Percentiles rank a stretch among this genome's conserved stretches.
Evolutionary conservation across 2,329 filamentous ascomycete species (phyloP).

Genomic region (Emydomyces testavorans): DNA sequence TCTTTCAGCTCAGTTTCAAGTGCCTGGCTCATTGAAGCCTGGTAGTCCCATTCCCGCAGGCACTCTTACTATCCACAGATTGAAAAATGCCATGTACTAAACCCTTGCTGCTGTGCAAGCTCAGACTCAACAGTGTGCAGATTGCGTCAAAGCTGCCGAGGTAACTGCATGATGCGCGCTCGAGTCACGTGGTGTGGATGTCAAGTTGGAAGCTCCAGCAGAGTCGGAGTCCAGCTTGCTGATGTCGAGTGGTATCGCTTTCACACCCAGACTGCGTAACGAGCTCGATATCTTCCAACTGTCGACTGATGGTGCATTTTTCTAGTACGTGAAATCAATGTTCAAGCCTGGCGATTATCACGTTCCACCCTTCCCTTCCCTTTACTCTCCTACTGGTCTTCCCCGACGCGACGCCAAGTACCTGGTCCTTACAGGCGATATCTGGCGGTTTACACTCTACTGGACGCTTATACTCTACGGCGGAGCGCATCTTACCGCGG

Average conservation of each 20-base stretch:
- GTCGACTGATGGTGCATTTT: background rate
- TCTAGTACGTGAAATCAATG: slow-evolving; percentile 1
- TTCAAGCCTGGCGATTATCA: slow-evolving; percentile 44
- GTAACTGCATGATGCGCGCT: background rate
- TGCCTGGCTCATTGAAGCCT: background rate
- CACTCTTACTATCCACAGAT: background rate
- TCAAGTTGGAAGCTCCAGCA: no score
- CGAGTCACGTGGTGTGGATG: background rate
- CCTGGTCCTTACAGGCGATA: slow-evolving; percentile 63
- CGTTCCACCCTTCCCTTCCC: slow-evolving; percentile 64
- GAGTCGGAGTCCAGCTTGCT: no score
- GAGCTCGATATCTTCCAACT: background rate
- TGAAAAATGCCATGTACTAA: no score
- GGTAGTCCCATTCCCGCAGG: background rate
- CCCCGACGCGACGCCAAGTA: slow-evolving; percentile 46
- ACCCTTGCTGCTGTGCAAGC: no score
- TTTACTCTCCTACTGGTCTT: slow-evolving; percentile 61
- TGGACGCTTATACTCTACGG: slow-evolving; percentile 77
- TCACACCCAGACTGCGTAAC: background rate
- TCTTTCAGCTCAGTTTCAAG: slow-evolving; percentile 20
- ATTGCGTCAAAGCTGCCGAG: background rate
- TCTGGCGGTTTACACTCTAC: slow-evolving; percentile 75
- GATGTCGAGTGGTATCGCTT: background rate
- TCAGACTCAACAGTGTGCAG: background rate
- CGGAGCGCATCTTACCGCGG: slow-evolving; percentile 61